Evolutionary conservation across 306 rosid genomes (phyloP).

Genomic region (Castanea crenata): DNA sequence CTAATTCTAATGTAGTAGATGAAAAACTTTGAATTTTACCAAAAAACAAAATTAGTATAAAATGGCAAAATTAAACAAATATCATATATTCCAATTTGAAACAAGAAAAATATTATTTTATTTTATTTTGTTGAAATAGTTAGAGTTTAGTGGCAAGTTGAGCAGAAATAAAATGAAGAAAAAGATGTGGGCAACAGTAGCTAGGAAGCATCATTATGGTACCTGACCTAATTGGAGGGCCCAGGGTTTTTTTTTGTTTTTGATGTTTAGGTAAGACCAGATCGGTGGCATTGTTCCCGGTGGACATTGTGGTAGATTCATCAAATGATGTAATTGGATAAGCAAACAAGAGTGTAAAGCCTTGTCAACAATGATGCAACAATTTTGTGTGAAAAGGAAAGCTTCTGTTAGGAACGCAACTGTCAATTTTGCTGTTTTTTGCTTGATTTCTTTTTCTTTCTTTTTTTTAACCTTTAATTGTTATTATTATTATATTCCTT

Average conservation of each 20-base stretch:
- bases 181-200: slow-evolving; percentile 4
- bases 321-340: not conserved
- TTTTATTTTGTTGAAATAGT: not conserved
- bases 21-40: too few relatives aligned
- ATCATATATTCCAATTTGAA: too few relatives aligned
- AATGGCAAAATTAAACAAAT: too few relatives aligned
- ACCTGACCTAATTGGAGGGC: slow-evolving; percentile 16
- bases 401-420: not conserved
- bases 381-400: slow-evolving; percentile 8
- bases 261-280: slow-evolving; percentile 1
- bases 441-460: not conserved
- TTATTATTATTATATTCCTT: not conserved
- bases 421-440: not conserved
- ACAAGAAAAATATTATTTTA: too few relatives aligned
- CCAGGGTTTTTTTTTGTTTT: not conserved
- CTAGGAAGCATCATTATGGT: slow-evolving; percentile 3
- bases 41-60: too few relatives aligned
- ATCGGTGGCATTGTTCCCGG: not conserved
- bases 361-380: slow-evolving; percentile 15
- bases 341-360: not conserved
- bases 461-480: not conserved
- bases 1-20: too few relatives aligned
- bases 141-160: not conserved
- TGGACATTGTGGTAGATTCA: not conserved
- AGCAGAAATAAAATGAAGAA: not conserved